Evolutionary conservation across 768 basidiomycete genomes (phyloP).

Genomic region (Lactarius sanguifluus): DNA sequence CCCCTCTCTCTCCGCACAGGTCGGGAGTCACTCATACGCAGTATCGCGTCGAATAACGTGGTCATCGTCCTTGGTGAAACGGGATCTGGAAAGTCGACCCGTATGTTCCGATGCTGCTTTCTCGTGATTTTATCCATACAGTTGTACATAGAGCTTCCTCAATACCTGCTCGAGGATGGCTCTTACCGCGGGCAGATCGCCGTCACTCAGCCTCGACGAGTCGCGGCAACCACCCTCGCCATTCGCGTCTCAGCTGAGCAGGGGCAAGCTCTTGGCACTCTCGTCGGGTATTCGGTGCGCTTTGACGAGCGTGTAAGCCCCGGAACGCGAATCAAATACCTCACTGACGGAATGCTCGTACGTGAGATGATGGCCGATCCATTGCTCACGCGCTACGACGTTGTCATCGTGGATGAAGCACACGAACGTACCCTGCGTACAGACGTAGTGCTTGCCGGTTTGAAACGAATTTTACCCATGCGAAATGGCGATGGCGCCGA

Average conservation of each 20-base stretch:
- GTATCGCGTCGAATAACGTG: slow-evolving; percentile 75
- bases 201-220: slow-evolving; percentile 92
- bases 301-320: slow-evolving; percentile 81
- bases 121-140: slow-evolving; percentile 4
- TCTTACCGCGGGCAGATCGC: slow-evolving; percentile 76
- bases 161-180: slow-evolving; percentile 87
- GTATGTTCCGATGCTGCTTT: slow-evolving; percentile 49
- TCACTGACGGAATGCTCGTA: slow-evolving; percentile 98
- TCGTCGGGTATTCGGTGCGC: slow-evolving; percentile 93
- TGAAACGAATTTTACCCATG: slow-evolving; percentile 75
- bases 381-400: slow-evolving; percentile 75
- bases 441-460: slow-evolving; percentile 86
- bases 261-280: slow-evolving; percentile 62
- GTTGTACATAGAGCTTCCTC: slow-evolving; percentile 77
- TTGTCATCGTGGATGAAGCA: slow-evolving; percentile 93
- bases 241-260: slow-evolving; percentile 86
- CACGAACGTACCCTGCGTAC: slow-evolving; percentile 95
- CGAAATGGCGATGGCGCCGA: slow-evolving; percentile 53
- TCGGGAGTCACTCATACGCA: slow-evolving; percentile 69
- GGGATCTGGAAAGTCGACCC: slow-evolving; percentile 97
- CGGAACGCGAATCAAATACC: slow-evolving; percentile 87
- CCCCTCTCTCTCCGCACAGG: slow-evolving; percentile 43
- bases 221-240: slow-evolving; percentile 95
- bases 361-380: slow-evolving; percentile 85
- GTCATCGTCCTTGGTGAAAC: slow-evolving; percentile 94